Base-by-base conservation (phyloP, 345 rosid genomes). In the Gossypium longicalyx region DNA sequence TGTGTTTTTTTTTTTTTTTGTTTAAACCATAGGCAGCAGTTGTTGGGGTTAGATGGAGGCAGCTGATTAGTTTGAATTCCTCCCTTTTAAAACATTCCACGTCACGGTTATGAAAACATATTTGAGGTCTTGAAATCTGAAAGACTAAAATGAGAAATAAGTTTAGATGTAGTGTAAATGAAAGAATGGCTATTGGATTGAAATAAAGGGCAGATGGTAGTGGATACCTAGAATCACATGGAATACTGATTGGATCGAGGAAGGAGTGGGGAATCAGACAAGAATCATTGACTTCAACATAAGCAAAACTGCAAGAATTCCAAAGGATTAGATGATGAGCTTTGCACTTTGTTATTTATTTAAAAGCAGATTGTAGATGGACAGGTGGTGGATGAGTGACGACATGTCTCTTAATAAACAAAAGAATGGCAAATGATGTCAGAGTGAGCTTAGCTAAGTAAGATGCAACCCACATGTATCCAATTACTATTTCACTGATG, bases 221-320 rank as follows among this genome's bases (percentile, higher is more conserved):
- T 60, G 19, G 65, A 66, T 66, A 2, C 70, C 27, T 20, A 15
- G 3, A 9, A 19, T 44, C 70, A 66, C 76, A 44, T 71, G 38
- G 43, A 43, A 4, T 59, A 12, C 38, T 27, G 56, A 41, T 61
- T 70, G 71, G 68, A 53, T 23, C 27, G 22, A 70, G 9, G 52
- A 47, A 7, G 68, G 52, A 45, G 16, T 68, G 13, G 12, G 34
- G 70, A 78, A 74, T 52, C 74, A 67, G 38, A 73, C 58, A 60
- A 78, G 77, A 78, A 58, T 62, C 81, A 78, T 68, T 68, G 74
- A 73, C 73, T 19, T 65, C n/a, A 4, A 27, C 54, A 12, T 22
- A 2, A 3, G n/a, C 38, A 45, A 12, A 17, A 53, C 22, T 53
- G 58, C 1, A 53, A 5, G 5, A 20, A 48, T 70, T 70, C 47